phyloP scores from a whole-genome alignment of 2,329 filamentous ascomycete genomes.

The Blastomyces percursus region DNA sequence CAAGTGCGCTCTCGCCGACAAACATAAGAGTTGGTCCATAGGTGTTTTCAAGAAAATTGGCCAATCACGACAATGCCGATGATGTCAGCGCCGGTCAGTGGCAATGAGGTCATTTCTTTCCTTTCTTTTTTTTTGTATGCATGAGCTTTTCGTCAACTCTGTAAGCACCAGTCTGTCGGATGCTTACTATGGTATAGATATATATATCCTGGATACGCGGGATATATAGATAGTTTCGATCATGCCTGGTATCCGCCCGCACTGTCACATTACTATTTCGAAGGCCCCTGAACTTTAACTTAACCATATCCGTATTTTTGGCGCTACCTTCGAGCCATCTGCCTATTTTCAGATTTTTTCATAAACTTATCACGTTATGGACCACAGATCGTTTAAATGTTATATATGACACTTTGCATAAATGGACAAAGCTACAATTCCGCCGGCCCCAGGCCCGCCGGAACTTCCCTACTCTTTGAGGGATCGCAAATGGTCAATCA shows the following conservation, averaged over 20 bases:
- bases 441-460: slow-evolving; percentile 29
- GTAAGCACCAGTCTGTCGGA: too few relatives aligned
- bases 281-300: neutral
- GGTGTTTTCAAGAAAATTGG: neutral
- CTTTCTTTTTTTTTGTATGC: neutral
- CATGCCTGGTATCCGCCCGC: too few relatives aligned
- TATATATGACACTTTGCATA: slow-evolving; percentile 13
- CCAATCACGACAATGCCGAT: neutral
- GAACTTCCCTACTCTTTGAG: slow-evolving; percentile 47
- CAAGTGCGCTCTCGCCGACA: too few relatives aligned
- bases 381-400: neutral
- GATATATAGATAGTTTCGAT: neutral
- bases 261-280: neutral
- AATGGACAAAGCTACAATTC: slow-evolving; percentile 24
- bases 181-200: neutral
- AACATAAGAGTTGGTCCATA: too few relatives aligned
- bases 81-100: neutral
- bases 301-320: neutral
- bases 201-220: neutral
- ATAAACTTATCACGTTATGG: neutral
- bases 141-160: neutral
- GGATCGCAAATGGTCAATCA: slow-evolving; percentile 44
- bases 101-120: neutral
- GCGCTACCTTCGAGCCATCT: neutral
- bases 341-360: neutral